phyloP scores from a whole-genome alignment of 495 filamentous ascomycete species.

The Haplographium delicatum region DNA sequence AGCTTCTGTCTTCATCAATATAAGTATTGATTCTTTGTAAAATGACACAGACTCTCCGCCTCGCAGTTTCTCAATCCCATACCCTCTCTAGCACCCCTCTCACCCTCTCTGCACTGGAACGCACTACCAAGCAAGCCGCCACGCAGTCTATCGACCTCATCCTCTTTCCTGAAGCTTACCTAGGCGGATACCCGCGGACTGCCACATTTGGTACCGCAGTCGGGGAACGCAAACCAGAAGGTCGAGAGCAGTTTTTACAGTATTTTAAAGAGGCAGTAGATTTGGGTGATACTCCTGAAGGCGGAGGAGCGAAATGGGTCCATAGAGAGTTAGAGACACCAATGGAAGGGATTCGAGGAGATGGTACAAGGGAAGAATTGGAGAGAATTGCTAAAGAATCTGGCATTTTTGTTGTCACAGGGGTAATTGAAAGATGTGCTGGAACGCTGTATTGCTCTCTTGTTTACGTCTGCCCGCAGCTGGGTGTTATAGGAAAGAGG shows the following conservation, averaged over 20 bases:
- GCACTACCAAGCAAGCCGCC: constrained; percentile 47
- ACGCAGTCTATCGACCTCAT: constrained; percentile 61
- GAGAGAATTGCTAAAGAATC: constrained; percentile 70
- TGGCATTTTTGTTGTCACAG: constrained; percentile 73
- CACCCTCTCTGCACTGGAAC: constrained; percentile 61
- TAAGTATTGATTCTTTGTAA: too few species aligned
- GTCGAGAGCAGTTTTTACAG: constrained; percentile 75
- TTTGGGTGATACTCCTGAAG: constrained; percentile 77
- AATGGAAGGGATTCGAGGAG: constrained; percentile 54
- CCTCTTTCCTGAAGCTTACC: constrained; percentile 88
- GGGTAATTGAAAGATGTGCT: constrained; percentile 72
- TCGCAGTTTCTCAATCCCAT: constrained; percentile 73
- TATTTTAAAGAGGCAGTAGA: constrained; percentile 80
- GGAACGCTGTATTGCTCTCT: constrained; percentile 82
- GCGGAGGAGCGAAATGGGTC: constrained; percentile 71
- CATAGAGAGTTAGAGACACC: constrained; percentile 49
- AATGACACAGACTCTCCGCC: constrained; percentile 49
- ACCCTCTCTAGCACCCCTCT: constrained; percentile 57
- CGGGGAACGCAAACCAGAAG: constrained; percentile 59
- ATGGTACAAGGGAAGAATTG: constrained; percentile 78
- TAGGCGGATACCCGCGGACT: constrained; percentile 90
- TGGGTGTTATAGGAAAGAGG: constrained; percentile 67
- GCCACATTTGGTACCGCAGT: constrained; percentile 70
- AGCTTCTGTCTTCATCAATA: too few species aligned
- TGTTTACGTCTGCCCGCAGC: constrained; percentile 72